A percentile compares a stretch with the other conserved stretches of the same genome.
These are phyloP conservation scores for Chlorella variabilis DNA, from an alignment of 163 green algal species.

Conservation along the genomic window DNA sequence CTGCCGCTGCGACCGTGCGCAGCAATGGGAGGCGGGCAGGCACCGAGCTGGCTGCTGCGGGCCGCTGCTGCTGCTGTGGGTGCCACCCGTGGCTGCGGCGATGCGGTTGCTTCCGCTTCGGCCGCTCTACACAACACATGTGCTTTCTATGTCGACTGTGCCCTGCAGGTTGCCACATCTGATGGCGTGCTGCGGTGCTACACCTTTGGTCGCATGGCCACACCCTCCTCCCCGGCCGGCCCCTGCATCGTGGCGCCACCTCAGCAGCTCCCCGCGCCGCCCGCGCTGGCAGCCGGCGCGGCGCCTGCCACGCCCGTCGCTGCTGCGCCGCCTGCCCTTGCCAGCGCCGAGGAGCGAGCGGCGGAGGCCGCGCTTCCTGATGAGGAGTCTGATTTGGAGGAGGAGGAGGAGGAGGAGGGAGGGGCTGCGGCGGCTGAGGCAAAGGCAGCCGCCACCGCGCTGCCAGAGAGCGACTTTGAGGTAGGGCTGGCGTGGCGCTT, in stretches of 20 bases:
- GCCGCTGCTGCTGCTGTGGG: background rate
- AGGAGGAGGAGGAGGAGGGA: background rate
- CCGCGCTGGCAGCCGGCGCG: background rate
- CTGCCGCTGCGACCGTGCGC: too few relatives aligned
- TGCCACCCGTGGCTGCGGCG: too few relatives aligned
- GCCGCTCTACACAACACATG: too few relatives aligned
- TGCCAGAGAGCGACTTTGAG: slow-evolving; percentile 23
- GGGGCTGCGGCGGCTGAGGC: background rate
- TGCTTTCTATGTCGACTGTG: too few relatives aligned
- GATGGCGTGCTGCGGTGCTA: slow-evolving; percentile 49
- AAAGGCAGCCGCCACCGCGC: slow-evolving; percentile 30
- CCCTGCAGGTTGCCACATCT: slow-evolving; percentile 43
- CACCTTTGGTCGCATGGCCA: slow-evolving; percentile 41
- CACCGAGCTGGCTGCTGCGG: background rate
- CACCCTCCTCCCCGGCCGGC: background rate
- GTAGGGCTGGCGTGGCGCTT: too few relatives aligned
- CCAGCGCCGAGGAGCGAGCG: background rate
- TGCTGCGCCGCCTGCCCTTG: background rate
- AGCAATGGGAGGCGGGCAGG: too few relatives aligned
- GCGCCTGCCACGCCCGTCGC: background rate
- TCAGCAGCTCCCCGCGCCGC: slow-evolving; percentile 1
- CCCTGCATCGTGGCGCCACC: slow-evolving; percentile 9
- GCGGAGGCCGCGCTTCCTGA: slow-evolving; percentile 20
- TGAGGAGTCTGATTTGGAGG: slow-evolving; percentile 29
- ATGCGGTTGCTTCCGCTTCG: too few relatives aligned